phyloP scores from a whole-genome alignment of 805 yeast genomes.

The Saturnispora saitoi region DNA sequence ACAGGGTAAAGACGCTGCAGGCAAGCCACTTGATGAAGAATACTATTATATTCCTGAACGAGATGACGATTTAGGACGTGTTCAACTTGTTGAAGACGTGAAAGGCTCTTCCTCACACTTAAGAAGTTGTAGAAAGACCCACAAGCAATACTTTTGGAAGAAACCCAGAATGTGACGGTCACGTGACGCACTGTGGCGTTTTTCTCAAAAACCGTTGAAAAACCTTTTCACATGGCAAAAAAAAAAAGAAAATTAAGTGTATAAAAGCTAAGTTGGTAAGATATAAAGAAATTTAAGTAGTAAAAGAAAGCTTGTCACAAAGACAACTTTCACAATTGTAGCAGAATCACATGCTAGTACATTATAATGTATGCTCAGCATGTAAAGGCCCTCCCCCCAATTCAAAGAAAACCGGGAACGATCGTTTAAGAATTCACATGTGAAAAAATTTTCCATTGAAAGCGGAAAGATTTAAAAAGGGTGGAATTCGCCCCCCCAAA shows the following conservation, averaged over 20 bases:
- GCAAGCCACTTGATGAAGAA: conserved; percentile 88
- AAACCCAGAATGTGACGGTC: conserved; percentile 32
- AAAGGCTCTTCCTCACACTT: conserved; percentile 70
- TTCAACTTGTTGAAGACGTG: conserved; percentile 57
- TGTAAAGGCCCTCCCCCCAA: too few relatives aligned
- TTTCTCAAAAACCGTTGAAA: not conserved
- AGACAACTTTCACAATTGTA: too few relatives aligned
- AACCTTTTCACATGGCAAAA: not conserved
- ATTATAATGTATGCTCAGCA: too few relatives aligned
- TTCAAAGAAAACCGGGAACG: too few relatives aligned
- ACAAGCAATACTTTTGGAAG: conserved; percentile 80
- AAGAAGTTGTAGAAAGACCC: conserved; percentile 86
- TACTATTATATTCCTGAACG: conserved; percentile 83
- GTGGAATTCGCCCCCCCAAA: not conserved
- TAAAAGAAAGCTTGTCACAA: too few relatives aligned
- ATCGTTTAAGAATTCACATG: not conserved
- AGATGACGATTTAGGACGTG: conserved; percentile 67
- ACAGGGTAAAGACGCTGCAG: conserved; percentile 93
- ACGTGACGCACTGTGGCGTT: not conserved
- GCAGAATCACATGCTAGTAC: too few relatives aligned
- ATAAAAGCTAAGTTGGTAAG: too few relatives aligned
- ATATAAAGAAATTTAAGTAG: too few relatives aligned
- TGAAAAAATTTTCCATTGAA: conserved; percentile 1
- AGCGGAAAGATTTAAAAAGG: not conserved
- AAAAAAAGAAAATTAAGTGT: too few relatives aligned